Evolutionary conservation across 257 asterid species (phyloP).

Genomic region (Cinchona pubescens): DNA sequence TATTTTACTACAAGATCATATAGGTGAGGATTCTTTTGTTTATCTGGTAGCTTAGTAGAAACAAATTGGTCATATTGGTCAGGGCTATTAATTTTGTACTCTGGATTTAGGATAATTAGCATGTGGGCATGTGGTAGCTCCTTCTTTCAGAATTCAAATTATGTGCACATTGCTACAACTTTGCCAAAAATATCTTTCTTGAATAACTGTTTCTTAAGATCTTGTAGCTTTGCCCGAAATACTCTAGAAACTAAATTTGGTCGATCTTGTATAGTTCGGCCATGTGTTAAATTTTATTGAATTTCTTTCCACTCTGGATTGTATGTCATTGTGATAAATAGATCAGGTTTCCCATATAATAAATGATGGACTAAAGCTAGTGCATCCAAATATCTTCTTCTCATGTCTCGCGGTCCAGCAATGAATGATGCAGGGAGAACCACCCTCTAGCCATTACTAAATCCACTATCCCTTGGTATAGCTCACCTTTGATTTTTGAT

Average conservation of each 20-base stretch:
- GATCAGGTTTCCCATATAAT: background rate
- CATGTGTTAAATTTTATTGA: background rate
- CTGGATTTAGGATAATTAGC: background rate
- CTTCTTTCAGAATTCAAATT: background rate
- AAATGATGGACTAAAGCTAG: background rate
- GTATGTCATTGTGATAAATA: background rate
- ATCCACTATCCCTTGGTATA: too few relatives aligned
- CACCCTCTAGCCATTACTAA: background rate
- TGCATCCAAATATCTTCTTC: background rate
- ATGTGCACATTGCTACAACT: background rate
- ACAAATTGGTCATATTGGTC: background rate
- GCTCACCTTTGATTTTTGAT: too few relatives aligned
- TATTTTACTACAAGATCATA: background rate
- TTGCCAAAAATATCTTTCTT: background rate
- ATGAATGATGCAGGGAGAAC: background rate
- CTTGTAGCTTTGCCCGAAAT: background rate
- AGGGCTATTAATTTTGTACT: too few relatives aligned
- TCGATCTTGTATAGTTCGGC: background rate
- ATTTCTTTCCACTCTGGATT: background rate
- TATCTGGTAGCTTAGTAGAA: background rate
- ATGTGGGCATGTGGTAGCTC: background rate
- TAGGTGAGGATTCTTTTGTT: background rate
- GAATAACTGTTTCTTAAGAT: too few relatives aligned
- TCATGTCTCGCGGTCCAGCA: background rate
- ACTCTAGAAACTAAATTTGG: background rate